Base-by-base conservation (phyloP, 768 basidiomycete species). In the Coprinopsis strossmayeri region DNA sequence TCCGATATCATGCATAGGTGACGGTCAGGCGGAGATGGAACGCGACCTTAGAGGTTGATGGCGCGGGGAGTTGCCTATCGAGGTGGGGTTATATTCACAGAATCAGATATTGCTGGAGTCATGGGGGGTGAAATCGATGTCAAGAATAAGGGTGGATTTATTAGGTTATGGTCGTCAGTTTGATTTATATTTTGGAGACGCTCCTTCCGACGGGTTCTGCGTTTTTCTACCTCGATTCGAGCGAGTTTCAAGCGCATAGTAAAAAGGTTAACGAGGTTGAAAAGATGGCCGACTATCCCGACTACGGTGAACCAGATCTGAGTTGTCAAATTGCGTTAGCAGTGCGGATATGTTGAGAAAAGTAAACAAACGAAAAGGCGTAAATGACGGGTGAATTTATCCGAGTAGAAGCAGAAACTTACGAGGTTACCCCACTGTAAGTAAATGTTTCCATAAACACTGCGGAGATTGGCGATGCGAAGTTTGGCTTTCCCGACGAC, bases 381-480 rank as follows among this genome's bases (percentile, higher is more conserved):
- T 5, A 32, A 18, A 27, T 27, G 12, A 27, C n/a, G 15, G 11
- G 17, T 7, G 18, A 3, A 4, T 43, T 18, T 45, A 1, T 26
- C 13, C 11, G 10, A 20, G 18, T 34, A 10, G 21, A 27, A 18
- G 26, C 18, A 13, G 10, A 10, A 25, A 50, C 54, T 20, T 26
- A 55, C 56, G 32, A 54, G 46, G 38, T 51, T 53, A 26, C 46
- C 54, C 52, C 56, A 55, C n/a, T 51, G 27, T 21, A 57, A 42
- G 46, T 45, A 39, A 24, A 53, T 34, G 23, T 30, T 49, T 12
- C 44, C 44, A 18, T 39, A 37, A 3, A n/a, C 21, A 9, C 20
- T 35, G 7, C 45, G 38, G 32, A 55, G 38, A 10, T 50, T 18
- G 9, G 27, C 37, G 10, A 55, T 45, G 11, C 43, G 32, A 3